Percentiles rank a stretch among this genome's conserved stretches.
phyloP scores from a whole-genome alignment of 2,329 filamentous ascomycete species.

The Xylaria sp. region DNA sequence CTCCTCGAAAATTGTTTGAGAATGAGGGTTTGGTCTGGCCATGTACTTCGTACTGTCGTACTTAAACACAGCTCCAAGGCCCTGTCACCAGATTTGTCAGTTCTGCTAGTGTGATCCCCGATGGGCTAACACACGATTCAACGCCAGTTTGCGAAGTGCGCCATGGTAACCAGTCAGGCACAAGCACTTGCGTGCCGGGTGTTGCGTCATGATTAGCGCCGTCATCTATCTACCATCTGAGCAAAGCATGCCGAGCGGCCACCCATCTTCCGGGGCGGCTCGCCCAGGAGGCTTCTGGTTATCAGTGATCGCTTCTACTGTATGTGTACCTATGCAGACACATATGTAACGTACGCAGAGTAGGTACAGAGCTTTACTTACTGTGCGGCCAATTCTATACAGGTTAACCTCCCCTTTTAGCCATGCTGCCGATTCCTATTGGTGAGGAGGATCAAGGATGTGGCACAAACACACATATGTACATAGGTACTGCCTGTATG shows the following conservation, averaged over 20 bases:
- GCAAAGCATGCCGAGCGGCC: conserved; percentile 38
- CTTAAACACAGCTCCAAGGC: background rate
- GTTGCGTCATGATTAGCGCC: conserved; percentile 47
- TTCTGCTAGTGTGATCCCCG: conserved; percentile 16
- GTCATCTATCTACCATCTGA: background rate
- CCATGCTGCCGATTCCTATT: conserved; percentile 19
- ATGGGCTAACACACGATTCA: conserved; percentile 19
- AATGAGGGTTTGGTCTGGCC: conserved; percentile 4
- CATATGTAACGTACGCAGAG: background rate
- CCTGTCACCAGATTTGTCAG: conserved; percentile 33
- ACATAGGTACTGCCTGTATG: background rate
- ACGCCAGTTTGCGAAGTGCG: conserved; percentile 12
- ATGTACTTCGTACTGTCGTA: background rate
- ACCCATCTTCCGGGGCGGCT: conserved; percentile 41
- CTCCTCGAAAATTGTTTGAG: background rate
- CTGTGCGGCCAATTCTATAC: background rate
- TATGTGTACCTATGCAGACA: background rate
- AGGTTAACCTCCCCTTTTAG: conserved; percentile 11
- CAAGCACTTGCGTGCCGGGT: conserved; percentile 18
- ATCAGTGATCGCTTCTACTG: conserved; percentile 4
- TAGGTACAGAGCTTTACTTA: too few relatives aligned
- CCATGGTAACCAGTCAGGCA: conserved; percentile 19
- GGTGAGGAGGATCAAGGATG: conserved; percentile 6
- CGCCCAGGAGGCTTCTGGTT: conserved; percentile 11
- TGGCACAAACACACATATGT: conserved; percentile 5